phyloP scores from a whole-genome alignment of 169 alveolate species.

The Plasmodium vinckei region DNA sequence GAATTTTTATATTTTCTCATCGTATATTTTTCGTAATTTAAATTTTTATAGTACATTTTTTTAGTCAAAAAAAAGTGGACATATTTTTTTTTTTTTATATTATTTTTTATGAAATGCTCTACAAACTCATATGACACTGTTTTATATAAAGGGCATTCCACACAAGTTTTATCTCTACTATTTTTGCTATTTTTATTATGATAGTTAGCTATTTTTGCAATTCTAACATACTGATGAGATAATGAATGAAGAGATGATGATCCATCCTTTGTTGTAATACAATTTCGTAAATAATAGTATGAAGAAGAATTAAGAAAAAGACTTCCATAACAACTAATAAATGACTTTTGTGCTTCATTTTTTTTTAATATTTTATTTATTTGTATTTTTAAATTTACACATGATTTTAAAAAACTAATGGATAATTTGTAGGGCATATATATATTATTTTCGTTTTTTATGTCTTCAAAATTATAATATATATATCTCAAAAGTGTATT shows the following conservation, averaged over 20 bases:
- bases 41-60: neutral
- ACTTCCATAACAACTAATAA: neutral
- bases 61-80: neutral
- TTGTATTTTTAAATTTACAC: conserved; percentile 23
- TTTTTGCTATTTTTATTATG: too few relatives aligned
- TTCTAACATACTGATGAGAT: neutral
- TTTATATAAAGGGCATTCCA: too few relatives aligned
- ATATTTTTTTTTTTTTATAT: neutral
- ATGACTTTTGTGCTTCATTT: neutral
- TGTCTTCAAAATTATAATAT: neutral
- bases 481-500: conserved; percentile 14
- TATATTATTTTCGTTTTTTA: conserved; percentile 1
- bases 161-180: too few relatives aligned
- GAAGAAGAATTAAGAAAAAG: neutral
- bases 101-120: too few relatives aligned
- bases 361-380: conserved; percentile 2
- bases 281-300: neutral
- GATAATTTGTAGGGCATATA: too few relatives aligned
- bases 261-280: conserved; percentile 1
- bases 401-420: conserved; percentile 8
- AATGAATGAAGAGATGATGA: conserved; percentile 1
- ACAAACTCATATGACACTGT: too few relatives aligned
- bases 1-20: conserved; percentile 1
- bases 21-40: neutral
- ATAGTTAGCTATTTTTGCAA: too few relatives aligned